Evolutionary conservation across 1,284 basidiomycete genomes (phyloP).

Genomic region (Ceratobasidium sp.): DNA sequence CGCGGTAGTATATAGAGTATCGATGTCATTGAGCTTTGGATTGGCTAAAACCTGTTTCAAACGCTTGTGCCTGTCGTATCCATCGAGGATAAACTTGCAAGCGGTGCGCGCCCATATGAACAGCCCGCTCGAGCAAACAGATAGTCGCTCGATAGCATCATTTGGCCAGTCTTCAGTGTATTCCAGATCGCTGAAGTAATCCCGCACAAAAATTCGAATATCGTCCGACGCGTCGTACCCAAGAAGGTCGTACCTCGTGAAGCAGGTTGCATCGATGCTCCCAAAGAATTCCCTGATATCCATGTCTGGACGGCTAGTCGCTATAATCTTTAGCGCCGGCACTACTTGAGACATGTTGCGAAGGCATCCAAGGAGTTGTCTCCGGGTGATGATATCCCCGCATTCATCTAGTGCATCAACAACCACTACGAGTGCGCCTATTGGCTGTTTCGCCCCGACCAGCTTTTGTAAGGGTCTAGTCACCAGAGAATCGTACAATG

Average conservation of each 20-base stretch:
- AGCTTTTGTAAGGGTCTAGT: neutral
- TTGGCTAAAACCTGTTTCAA: neutral
- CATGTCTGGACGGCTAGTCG: conserved; percentile 37
- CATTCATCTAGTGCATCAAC: conserved; percentile 43
- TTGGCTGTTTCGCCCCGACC: neutral
- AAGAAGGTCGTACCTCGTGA: neutral
- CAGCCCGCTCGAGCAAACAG: conserved; percentile 8
- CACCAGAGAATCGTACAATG: neutral
- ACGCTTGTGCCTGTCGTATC: neutral
- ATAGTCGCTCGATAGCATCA: neutral
- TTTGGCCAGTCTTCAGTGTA: neutral
- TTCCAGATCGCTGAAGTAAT: neutral
- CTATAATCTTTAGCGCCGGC: conserved; percentile 1
- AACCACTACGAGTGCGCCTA: conserved; percentile 1
- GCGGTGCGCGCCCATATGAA: conserved; percentile 39
- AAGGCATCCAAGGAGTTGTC: neutral
- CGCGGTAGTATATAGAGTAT: neutral
- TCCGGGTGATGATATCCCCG: neutral
- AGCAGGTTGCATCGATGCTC: neutral
- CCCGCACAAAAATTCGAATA: neutral
- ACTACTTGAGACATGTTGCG: neutral
- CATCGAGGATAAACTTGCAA: neutral
- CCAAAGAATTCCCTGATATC: neutral
- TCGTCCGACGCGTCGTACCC: neutral
- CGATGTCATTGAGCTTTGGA: neutral